phyloP scores from a whole-genome alignment of 2,329 filamentous ascomycete genomes.

The Pseudogymnoascus pannorum region DNA sequence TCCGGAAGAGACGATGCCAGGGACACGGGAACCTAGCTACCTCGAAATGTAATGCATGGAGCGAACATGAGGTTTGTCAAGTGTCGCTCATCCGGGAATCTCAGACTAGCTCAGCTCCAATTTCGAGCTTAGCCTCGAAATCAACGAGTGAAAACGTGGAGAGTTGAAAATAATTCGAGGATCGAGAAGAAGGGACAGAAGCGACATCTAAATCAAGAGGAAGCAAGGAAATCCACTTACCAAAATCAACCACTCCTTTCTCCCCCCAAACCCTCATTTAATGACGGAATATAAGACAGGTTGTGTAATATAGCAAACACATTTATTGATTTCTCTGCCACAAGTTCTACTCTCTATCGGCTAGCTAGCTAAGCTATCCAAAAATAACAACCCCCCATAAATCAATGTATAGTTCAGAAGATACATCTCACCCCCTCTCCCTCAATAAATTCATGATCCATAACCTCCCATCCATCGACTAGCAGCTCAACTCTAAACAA shows the following conservation, averaged over 20 bases:
- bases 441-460: slow-evolving; percentile 1
- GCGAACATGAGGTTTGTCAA: not conserved
- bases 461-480: not conserved
- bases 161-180: too few species aligned
- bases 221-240: too few species aligned
- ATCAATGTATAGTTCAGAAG: not conserved
- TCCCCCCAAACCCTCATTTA: too few species aligned
- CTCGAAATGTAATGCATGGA: not conserved
- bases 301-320: not conserved
- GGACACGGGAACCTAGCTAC: not conserved
- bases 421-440: not conserved
- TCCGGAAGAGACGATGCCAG: not conserved
- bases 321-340: not conserved
- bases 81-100: too few species aligned
- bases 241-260: too few species aligned
- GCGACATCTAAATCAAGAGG: too few species aligned
- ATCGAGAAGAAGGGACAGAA: too few species aligned
- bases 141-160: too few species aligned
- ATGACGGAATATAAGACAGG: too few species aligned
- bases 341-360: not conserved
- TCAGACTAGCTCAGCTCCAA: too few species aligned
- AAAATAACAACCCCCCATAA: not conserved
- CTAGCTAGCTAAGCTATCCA: not conserved
- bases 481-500: not conserved
- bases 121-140: too few species aligned